Percentiles rank a stretch among this genome's conserved stretches.
Evolutionary conservation across 805 yeast genomes (phyloP).

Genomic region (Saturnispora halmiae): DNA sequence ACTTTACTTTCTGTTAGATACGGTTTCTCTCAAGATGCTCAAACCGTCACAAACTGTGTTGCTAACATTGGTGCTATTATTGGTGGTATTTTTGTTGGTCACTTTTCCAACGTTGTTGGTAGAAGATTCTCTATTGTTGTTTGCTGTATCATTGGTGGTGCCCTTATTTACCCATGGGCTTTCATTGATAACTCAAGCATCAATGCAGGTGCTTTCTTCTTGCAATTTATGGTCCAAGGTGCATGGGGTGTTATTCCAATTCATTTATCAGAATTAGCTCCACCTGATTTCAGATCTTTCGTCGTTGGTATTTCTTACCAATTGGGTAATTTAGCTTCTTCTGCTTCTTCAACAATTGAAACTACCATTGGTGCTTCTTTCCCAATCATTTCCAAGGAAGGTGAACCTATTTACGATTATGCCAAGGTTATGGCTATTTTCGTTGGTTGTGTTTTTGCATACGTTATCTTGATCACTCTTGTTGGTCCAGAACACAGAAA

Average conservation of each 20-base stretch:
- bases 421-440: conserved; percentile 59
- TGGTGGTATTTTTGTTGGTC: conserved; percentile 51
- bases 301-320: conserved; percentile 58
- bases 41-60: conserved; percentile 48
- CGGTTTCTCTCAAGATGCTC: conserved; percentile 32
- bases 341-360: conserved; percentile 64
- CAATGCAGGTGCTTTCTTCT: conserved; percentile 51
- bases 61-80: conserved; percentile 50
- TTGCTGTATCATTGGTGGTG: conserved; percentile 49
- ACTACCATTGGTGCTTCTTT: conserved; percentile 51
- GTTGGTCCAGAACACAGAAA: conserved; percentile 53
- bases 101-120: conserved; percentile 45
- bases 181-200: conserved; percentile 37
- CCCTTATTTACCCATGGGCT: conserved; percentile 57
- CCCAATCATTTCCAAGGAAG: conserved; percentile 30
- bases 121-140: conserved; percentile 44
- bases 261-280: conserved; percentile 52
- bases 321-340: conserved; percentile 57
- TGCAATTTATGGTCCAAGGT: conserved; percentile 59
- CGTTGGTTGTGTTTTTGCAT: conserved; percentile 53
- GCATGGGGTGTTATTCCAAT: conserved; percentile 63
- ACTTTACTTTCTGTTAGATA: conserved; percentile 43
- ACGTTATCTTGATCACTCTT: conserved; percentile 38
- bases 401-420: conserved; percentile 36
- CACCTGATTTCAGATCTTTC: conserved; percentile 54